Base-by-base conservation (phyloP, 2,329 filamentous ascomycete genomes). In the Aureobasidium mangrovei region DNA sequence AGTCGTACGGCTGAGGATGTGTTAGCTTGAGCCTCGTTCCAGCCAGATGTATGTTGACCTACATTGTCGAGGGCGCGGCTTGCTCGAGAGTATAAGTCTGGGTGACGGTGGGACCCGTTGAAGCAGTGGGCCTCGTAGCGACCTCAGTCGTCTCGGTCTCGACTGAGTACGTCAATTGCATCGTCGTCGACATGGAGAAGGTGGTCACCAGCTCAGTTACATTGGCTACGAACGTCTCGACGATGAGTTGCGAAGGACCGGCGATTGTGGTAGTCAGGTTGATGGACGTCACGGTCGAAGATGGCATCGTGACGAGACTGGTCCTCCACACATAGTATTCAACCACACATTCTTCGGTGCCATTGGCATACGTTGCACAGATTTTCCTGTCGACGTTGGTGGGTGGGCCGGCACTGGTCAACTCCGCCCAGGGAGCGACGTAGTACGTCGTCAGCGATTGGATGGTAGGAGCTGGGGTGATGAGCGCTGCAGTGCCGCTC, bases 251-350 rank as follows among this genome's bases (percentile, higher is more conserved):
- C 3, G 59, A 60, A 1, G 62, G 62, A 3, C 67, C 67, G 35
- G 62, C 59, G 28, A 75, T 59, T 0, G 69, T 73, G 0, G 69
- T 71, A 0, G 68, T 69, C 27, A 75, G 59, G 24, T 72, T 68
- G 33, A 75, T 62, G 0, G 62, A 61, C 1, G 63, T 64, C 0
- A 66, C 66, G 0, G 64, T 67, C 0, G 70, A 70, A 5, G 63
- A 58, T 0, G 66, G 70, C 6, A 63, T 51, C 0, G 73, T 74
- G 5, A 72, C 62, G 1, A 71, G 59, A 3, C 67, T 61, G 0
- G 72, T 67, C 12, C 68, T 63, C 72, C 71, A 75, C 8, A 70
- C 65, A 57, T 75, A 67, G 47, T 70, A 69, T 45, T 70, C 69
- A 4, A 64, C 66, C 26, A 70, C 60, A 60, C 72, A 75, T 46